phyloP scores from a whole-genome alignment of 1,284 basidiomycete genomes.

The Tausonia pullulans region DNA sequence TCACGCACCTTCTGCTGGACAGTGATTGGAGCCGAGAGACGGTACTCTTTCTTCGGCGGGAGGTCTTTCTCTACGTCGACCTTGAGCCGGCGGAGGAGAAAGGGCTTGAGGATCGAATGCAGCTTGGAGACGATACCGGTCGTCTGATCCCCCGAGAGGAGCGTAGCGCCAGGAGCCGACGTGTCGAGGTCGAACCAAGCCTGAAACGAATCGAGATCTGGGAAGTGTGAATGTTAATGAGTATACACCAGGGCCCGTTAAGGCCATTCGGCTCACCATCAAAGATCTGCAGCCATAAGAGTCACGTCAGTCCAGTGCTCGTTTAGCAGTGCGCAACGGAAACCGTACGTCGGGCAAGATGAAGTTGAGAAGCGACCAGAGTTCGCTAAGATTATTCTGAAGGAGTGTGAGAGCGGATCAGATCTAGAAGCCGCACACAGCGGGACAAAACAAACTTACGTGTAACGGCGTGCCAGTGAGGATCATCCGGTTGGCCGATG shows the following conservation, averaged over 20 bases:
- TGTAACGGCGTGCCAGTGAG: conserved; percentile 88
- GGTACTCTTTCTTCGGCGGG: conserved; percentile 81
- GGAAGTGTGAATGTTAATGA: neutral
- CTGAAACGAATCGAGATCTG: conserved; percentile 69
- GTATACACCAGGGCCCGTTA: neutral
- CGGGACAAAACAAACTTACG: conserved; percentile 38
- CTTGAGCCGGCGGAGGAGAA: conserved; percentile 85
- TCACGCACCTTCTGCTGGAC: conserved; percentile 48
- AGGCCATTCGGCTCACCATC: conserved; percentile 30
- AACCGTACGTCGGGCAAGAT: conserved; percentile 56
- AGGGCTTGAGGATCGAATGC: conserved; percentile 86
- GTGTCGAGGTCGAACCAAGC: conserved; percentile 44
- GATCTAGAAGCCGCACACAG: neutral
- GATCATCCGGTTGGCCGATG: conserved; percentile 76
- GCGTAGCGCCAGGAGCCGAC: conserved; percentile 25
- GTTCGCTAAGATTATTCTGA: conserved; percentile 84
- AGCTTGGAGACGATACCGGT: conserved; percentile 63
- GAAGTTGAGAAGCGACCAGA: conserved; percentile 93
- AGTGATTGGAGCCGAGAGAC: conserved; percentile 82
- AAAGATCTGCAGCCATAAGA: conserved; percentile 48
- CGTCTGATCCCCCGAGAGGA: conserved; percentile 49
- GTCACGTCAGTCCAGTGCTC: neutral
- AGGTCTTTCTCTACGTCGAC: conserved; percentile 76
- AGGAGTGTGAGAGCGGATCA: neutral
- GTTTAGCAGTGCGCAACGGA: neutral